Percentiles rank a stretch among this genome's conserved stretches.
phyloP scores from a whole-genome alignment of 768 basidiomycete species.

The Mrakia gelida region DNA sequence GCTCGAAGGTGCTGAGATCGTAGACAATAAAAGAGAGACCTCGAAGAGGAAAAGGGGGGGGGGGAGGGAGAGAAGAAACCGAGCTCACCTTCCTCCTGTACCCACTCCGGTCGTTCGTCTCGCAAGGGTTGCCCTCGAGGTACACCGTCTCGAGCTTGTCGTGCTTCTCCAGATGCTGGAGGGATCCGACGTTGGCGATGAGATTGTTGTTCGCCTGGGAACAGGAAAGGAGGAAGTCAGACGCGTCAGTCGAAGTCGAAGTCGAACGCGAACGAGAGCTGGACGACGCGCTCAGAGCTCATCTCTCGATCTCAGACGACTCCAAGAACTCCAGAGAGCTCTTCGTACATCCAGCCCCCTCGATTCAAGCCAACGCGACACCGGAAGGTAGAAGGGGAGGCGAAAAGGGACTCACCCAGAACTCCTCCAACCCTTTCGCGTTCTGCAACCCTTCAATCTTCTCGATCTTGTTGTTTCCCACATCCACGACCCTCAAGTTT shows the following conservation, averaged over 20 bases:
- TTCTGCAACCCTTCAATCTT: slow-evolving; percentile 78
- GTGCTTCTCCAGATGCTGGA: slow-evolving; percentile 52
- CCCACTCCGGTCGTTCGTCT: slow-evolving; percentile 64
- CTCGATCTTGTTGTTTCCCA: slow-evolving; percentile 77
- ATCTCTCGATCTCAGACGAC: background rate
- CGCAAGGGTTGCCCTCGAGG: slow-evolving; percentile 91
- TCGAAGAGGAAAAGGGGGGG: no score
- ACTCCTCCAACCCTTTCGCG: slow-evolving; percentile 71
- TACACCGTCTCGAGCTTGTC: slow-evolving; percentile 76
- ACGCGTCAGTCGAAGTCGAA: background rate
- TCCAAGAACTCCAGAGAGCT: no score
- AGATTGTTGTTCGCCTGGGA: slow-evolving; percentile 79
- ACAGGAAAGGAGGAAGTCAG: background rate
- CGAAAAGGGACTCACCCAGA: slow-evolving; percentile 65
- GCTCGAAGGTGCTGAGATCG: no score
- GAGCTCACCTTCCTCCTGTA: slow-evolving; percentile 67
- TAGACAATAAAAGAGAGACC: no score
- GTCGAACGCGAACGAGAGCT: no score
- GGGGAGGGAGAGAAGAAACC: no score
- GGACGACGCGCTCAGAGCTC: no score
- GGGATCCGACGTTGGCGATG: slow-evolving; percentile 66
- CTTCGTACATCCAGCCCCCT: no score
- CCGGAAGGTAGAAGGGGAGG: background rate
- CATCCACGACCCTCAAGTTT: slow-evolving; percentile 78
- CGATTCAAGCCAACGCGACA: background rate